phyloP scores from a whole-genome alignment of 768 basidiomycete species.

The Cubamyces sp. region DNA sequence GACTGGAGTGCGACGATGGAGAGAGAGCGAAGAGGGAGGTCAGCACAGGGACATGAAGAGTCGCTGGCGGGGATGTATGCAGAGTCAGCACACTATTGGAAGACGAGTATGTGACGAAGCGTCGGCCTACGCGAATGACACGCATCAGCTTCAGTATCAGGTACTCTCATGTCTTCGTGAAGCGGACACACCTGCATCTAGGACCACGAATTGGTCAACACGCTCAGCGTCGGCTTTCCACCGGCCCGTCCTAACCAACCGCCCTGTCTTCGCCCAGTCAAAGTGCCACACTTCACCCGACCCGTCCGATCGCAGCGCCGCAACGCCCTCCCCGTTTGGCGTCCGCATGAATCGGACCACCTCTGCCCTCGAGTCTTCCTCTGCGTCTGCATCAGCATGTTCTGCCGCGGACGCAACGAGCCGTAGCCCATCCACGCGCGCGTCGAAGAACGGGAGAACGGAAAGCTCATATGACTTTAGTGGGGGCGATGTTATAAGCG shows the following conservation, averaged over 20 bases:
- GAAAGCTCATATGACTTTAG: constrained; percentile 63
- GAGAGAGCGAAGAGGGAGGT: constrained; percentile 64
- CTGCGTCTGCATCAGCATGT: constrained; percentile 12
- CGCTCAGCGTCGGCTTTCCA: constrained; percentile 44
- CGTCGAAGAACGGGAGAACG: constrained; percentile 65
- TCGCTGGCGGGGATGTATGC: constrained; percentile 50
- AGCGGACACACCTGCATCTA: constrained; percentile 58
- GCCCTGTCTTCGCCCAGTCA: constrained; percentile 44
- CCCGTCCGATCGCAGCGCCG: constrained; percentile 59
- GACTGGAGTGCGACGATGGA: constrained; percentile 27
- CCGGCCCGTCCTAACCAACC: constrained; percentile 49
- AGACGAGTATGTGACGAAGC: constrained; percentile 62
- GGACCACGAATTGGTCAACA: constrained; percentile 70
- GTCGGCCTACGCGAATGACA: constrained; percentile 45
- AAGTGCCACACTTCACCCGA: constrained; percentile 68
- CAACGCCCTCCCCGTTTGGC: constrained; percentile 77
- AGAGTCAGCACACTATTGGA: constrained; percentile 53
- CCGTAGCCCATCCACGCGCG: constrained; percentile 51
- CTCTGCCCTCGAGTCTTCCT: constrained; percentile 50
- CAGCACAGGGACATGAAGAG: constrained; percentile 52
- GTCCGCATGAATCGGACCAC: constrained; percentile 74
- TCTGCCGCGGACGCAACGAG: constrained; percentile 26
- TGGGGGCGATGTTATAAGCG: constrained; percentile 69
- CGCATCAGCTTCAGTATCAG: background rate
- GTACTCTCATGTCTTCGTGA: no score